Evolutionary conservation across 805 yeast species (phyloP).

Genomic region (Nakazawaea sp.): DNA sequence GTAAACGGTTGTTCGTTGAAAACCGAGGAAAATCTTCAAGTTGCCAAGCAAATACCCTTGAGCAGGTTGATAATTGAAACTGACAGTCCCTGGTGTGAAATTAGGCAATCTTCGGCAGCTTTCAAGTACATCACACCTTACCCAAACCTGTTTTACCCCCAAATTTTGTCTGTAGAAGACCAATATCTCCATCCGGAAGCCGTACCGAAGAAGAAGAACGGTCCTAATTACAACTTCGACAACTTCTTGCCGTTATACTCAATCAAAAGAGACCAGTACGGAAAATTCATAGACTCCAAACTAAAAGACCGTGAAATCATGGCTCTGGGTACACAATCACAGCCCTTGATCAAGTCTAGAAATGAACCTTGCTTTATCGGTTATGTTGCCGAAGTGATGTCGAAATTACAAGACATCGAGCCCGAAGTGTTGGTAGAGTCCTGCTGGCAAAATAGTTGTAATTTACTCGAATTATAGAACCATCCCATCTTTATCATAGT

Average conservation of each 20-base stretch:
- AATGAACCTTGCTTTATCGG: slow-evolving; percentile 91
- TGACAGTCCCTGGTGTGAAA: slow-evolving; percentile 98
- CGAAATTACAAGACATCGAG: slow-evolving; percentile 34
- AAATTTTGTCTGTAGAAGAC: slow-evolving; percentile 11
- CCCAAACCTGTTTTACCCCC: slow-evolving; percentile 53
- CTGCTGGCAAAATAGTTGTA: slow-evolving; percentile 46
- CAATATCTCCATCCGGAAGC: slow-evolving; percentile 1
- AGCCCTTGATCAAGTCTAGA: slow-evolving; percentile 66
- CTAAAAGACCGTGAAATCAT: slow-evolving; percentile 20
- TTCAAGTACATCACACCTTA: slow-evolving; percentile 46
- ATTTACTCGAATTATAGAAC: slow-evolving; percentile 35
- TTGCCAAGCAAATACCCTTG: slow-evolving; percentile 61
- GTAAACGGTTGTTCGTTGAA: slow-evolving; percentile 91
- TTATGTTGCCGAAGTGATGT: slow-evolving; percentile 65
- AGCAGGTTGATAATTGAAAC: slow-evolving; percentile 78
- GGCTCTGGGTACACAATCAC: slow-evolving; percentile 9
- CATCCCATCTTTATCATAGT: too few species aligned
- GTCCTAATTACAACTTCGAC: slow-evolving; percentile 28
- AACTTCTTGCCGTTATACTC: slow-evolving; percentile 54
- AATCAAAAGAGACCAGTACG: slow-evolving; percentile 58
- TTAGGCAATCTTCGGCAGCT: slow-evolving; percentile 76
- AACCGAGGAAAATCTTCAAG: slow-evolving; percentile 64
- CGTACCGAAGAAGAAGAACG: slow-evolving; percentile 13
- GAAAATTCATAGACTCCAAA: slow-evolving; percentile 18
- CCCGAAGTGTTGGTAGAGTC: slow-evolving; percentile 37